Base-by-base conservation (phyloP, 257 asterid genomes). In the Ilex aquifolium region DNA sequence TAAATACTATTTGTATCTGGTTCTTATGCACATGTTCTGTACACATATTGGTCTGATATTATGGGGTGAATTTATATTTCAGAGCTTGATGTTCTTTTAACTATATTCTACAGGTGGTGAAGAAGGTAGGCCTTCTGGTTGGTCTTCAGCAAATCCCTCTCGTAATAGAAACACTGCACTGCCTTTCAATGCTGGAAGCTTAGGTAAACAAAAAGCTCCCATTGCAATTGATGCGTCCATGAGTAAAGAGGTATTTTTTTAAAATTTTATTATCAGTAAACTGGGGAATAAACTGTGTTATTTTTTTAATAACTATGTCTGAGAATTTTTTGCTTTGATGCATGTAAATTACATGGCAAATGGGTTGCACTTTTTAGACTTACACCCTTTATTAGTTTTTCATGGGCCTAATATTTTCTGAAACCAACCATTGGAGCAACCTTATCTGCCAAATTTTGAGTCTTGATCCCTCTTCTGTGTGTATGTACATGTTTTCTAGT, bases 81-180 rank as follows among this genome's bases (percentile, higher is more conserved):
- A 6, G n/a, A 49, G 17, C 27, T 49, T 12, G 14, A 49, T 49
- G 14, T 11, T 49, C 9, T 49, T 11, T 49, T 12, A 15, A 58
- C 57, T 67, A 21, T 74, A 42, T 66, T 59, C 6, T 67, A 55
- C 80, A 91, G 96, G 95, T 66, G 87, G 79, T 65, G 97, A 88
- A 49, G 96, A 83, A 60, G 83, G 85, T 61, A 80, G 68, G 67
- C 77, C 80, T 16, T 63, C 75, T 55, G 88, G 80, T 48, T 75
- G 80, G 67, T 70, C 82, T 57, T 57, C 75, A 8, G 83, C 74
- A 44, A 82, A 77, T 78, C 76, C 77, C 32, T 57, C 70, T 64
- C 87, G 76, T 30, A 70, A 75, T 72, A 75, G 86, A 74, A 83
- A 71, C 67, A 2, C 78, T 11, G 82, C 65, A 52, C 63, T 70